Evolutionary conservation across 2,329 filamentous ascomycete species (phyloP), one percentile per base, ranked within the genome.

Genomic region (Grosmannia huntii): DNA sequence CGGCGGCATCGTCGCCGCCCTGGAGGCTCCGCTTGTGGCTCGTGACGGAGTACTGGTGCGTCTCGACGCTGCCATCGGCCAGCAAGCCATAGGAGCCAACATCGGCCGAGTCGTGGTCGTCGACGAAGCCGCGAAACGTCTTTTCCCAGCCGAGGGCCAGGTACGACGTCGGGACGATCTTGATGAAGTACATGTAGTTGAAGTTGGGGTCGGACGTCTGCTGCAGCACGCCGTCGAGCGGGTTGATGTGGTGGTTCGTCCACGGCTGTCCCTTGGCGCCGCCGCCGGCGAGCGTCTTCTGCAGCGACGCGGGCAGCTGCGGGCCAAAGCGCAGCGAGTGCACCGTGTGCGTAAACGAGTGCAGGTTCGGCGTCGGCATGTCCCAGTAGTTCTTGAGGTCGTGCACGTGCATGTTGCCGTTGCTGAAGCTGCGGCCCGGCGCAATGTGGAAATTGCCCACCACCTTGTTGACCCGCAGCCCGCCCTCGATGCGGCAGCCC

Each of bases 171-270:
- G 89, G 90, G 36, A 99, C 94, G 59, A 99, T 94, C 78, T 99
- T 99, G 73, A 99, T 80, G 72, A 99, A 99, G 77, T 99, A 99
- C 90, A 97, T 96, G 72, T 86, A 99, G 76, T 96, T 99, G 78
- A 81, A 96, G 63, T 87, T 87, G 64, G 89, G 82, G 67, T 96
- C 90, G 41, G 81, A 76, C 2, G 90, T 95, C 56, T 78, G 74
- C 76, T 97, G 90, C 62, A 80, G 75, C 4, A 86, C 88, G 57
- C 81, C 79, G 68, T 99, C 95, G 5, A 99, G 82, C 5, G 94
- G 94, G 72, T 97, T 96, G 64, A 89, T 73, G 71, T 97, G 90
- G 73, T 96, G 89, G 72, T 90, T 91, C 12, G 87, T 90, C 89
- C 89, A 96, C 60, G 76, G 79, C 68, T 73, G 76, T 11, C 72